Evolutionary conservation across 2,329 filamentous ascomycete species (phyloP).

Genomic region (Cordyceps militaris): DNA sequence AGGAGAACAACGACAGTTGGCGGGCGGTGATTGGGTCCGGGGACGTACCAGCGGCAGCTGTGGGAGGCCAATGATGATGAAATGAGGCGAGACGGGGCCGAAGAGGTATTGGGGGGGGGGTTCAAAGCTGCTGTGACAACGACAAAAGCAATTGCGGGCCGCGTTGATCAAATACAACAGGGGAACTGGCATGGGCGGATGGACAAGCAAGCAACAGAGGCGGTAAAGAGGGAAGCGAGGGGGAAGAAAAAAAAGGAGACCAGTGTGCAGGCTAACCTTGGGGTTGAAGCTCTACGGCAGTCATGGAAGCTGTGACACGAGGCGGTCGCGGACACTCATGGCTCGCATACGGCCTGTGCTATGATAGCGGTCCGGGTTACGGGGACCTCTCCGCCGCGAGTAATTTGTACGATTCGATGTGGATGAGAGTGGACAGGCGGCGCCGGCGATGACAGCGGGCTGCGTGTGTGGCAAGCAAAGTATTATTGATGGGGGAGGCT

Average conservation of each 20-base stretch:
- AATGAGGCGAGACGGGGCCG: not conserved
- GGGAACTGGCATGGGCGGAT: not conserved
- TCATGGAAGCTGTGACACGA: slow-evolving; percentile 8
- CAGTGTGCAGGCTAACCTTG: slow-evolving; percentile 1
- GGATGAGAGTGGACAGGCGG: not conserved
- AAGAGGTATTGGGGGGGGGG: not conserved
- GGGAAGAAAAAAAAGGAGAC: not conserved
- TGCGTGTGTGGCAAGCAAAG: not conserved
- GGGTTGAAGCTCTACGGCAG: slow-evolving; percentile 7
- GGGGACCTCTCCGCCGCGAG: no score
- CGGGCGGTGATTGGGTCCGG: slow-evolving; percentile 27
- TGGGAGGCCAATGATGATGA: not conserved
- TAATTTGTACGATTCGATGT: not conserved
- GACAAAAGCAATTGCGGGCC: not conserved
- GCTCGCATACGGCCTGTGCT: slow-evolving; percentile 2
- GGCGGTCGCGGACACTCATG: not conserved
- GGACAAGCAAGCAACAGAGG: not conserved
- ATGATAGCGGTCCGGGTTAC: not conserved
- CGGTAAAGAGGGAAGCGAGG: not conserved
- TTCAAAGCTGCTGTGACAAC: not conserved
- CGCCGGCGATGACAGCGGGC: not conserved
- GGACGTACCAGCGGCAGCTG: not conserved
- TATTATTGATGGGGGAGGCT: slow-evolving; percentile 2
- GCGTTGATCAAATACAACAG: not conserved
- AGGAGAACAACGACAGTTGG: slow-evolving; percentile 27